Conservation (phyloP, 768 basidiomycete genomes). For the Gyrodon lividus region DNA sequence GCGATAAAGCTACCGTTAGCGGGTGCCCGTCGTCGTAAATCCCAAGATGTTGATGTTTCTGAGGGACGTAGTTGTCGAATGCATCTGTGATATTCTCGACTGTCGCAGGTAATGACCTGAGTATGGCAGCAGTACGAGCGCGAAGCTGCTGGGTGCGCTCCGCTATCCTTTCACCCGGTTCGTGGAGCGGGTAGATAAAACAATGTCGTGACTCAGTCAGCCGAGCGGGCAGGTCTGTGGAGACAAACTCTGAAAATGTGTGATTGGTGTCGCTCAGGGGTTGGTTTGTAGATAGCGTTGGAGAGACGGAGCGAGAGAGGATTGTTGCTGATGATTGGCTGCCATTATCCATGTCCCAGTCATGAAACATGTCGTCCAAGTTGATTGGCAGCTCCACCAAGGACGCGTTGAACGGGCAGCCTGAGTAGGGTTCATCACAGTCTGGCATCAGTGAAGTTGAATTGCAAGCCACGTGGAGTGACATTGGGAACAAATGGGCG, state of each 20-base stretch:
- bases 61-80: slow-evolving; percentile 1
- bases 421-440: neutral
- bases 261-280: slow-evolving; percentile 5
- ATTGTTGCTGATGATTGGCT: slow-evolving; percentile 23
- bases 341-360: slow-evolving; percentile 17
- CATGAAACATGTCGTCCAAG: slow-evolving; percentile 10
- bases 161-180: slow-evolving; percentile 28
- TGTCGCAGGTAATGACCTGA: slow-evolving; percentile 30
- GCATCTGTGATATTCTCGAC: slow-evolving; percentile 13
- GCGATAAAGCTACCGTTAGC: neutral
- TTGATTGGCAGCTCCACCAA: slow-evolving; percentile 6
- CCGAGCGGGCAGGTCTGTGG: neutral
- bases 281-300: neutral
- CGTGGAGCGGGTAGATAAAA: slow-evolving; percentile 13
- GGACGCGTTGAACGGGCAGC: neutral
- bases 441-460: slow-evolving; percentile 7
- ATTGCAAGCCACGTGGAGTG: slow-evolving; percentile 7
- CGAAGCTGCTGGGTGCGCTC: slow-evolving; percentile 25
- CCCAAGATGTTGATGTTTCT: neutral
- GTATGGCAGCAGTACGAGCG: slow-evolving; percentile 24
- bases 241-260: slow-evolving; percentile 7
- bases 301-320: slow-evolving; percentile 16
- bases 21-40: neutral
- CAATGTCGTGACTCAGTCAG: slow-evolving; percentile 7
- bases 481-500: slow-evolving; percentile 7